Percentiles rank a stretch among this genome's conserved stretches.
Evolutionary conservation across 768 basidiomycete genomes (phyloP).

Genomic region (Lyophyllum shimeji): DNA sequence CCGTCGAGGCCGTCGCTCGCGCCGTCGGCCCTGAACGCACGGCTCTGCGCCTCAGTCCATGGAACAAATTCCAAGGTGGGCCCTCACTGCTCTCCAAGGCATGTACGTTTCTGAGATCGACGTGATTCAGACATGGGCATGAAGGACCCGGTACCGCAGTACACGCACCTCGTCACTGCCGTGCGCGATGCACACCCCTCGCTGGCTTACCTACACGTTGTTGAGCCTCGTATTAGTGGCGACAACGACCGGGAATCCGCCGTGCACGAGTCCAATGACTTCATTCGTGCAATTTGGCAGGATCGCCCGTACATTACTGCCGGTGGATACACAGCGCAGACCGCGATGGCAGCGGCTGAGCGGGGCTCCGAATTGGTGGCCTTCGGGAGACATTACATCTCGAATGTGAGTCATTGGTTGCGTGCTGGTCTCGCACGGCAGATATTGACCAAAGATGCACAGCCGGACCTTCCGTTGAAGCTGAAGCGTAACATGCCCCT

Average conservation of each 20-base stretch:
- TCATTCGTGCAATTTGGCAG: conserved; percentile 46
- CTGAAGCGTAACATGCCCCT: conserved; percentile 19
- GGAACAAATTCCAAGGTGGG: conserved; percentile 41
- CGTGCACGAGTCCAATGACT: conserved; percentile 35
- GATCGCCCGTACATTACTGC: conserved; percentile 38
- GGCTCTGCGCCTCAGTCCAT: conserved; percentile 59
- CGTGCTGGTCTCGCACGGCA: neutral
- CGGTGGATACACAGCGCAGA: conserved; percentile 43
- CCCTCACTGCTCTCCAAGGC: neutral
- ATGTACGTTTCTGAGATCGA: neutral
- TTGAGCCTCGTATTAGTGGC: conserved; percentile 36
- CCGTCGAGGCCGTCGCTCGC: conserved; percentile 48
- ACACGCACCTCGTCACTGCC: conserved; percentile 44
- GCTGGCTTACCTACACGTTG: conserved; percentile 52
- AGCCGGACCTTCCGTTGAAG: conserved; percentile 11
- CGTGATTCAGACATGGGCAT: conserved; percentile 45
- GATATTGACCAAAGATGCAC: neutral
- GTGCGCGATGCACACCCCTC: conserved; percentile 39
- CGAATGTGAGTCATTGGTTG: conserved; percentile 29
- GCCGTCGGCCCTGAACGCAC: conserved; percentile 53
- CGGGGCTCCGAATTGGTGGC: conserved; percentile 26
- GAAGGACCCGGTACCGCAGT: conserved; percentile 55
- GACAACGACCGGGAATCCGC: conserved; percentile 10
- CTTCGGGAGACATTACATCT: conserved; percentile 29
- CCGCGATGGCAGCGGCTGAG: conserved; percentile 36